phyloP scores from a whole-genome alignment of 164 flowering plant species.

The Aristolochia californica region DNA sequence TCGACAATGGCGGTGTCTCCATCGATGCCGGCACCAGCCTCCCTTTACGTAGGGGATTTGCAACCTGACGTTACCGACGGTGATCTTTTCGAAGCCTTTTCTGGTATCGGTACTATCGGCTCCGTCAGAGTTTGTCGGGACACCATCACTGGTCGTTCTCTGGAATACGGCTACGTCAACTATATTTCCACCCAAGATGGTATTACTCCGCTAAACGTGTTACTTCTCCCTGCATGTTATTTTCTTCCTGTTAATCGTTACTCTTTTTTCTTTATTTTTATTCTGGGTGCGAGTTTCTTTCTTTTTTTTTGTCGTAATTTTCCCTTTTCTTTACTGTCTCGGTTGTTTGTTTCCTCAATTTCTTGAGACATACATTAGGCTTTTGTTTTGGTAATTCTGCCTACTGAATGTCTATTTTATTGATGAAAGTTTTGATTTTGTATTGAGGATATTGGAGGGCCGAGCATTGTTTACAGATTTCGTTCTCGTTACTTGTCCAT shows the following conservation, averaged over 20 bases:
- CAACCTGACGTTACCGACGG: conserved; percentile 54
- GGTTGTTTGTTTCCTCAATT: no score
- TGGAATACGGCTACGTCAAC: conserved; percentile 82
- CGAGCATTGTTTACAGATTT: no score
- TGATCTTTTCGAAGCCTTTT: conserved; percentile 40
- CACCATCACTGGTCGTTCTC: conserved; percentile 45
- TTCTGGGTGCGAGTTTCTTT: no score
- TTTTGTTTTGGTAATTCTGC: no score
- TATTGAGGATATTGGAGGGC: no score
- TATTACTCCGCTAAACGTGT: background rate
- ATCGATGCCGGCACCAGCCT: conserved; percentile 28
- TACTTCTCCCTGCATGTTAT: background rate
- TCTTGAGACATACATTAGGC: no score
- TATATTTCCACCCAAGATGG: conserved; percentile 24
- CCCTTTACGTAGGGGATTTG: conserved; percentile 84
- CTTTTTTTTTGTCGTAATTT: no score
- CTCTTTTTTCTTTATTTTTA: no score
- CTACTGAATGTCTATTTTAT: no score
- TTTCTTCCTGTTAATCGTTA: background rate
- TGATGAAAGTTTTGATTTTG: no score
- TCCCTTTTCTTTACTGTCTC: no score
- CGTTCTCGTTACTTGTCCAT: no score
- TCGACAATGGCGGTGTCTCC: conserved; percentile 29
- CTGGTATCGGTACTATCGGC: conserved; percentile 26
- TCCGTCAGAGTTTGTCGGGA: conserved; percentile 80